Evolutionary conservation across 2,329 filamentous ascomycete species (phyloP).

Genomic region (Xylaria sp.): DNA sequence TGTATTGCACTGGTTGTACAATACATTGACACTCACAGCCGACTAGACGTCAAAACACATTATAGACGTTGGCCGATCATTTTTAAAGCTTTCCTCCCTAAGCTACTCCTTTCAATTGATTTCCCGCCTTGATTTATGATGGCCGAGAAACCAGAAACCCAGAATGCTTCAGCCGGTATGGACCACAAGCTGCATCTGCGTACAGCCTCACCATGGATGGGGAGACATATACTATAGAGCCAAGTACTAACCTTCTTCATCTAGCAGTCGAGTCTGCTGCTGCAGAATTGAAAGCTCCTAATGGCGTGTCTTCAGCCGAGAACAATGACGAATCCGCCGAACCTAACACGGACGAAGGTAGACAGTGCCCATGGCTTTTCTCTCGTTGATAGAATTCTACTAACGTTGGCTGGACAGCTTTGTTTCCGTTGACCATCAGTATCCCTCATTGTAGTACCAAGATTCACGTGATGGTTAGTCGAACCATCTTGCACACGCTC

Average conservation of each 20-base stretch:
- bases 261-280: conserved; percentile 40
- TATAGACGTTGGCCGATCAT: conserved; percentile 36
- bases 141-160: conserved; percentile 48
- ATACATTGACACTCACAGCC: conserved; percentile 20
- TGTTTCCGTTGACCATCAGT: conserved; percentile 76
- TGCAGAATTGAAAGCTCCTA: conserved; percentile 42
- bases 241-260: conserved; percentile 34
- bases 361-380: neutral
- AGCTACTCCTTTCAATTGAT: conserved; percentile 32
- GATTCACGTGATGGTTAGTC: conserved; percentile 84
- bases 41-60: conserved; percentile 14
- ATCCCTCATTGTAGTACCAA: conserved; percentile 83
- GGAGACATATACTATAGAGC: neutral
- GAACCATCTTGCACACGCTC: conserved; percentile 12
- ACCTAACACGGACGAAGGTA: conserved; percentile 48
- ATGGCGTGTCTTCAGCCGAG: conserved; percentile 42
- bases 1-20: conserved; percentile 40
- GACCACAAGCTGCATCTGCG: neutral
- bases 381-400: conserved; percentile 2
- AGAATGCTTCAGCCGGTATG: conserved; percentile 42
- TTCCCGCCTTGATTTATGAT: conserved; percentile 40
- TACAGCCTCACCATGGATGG: neutral
- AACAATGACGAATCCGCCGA: conserved; percentile 42
- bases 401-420: conserved; percentile 51
- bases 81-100: conserved; percentile 25